Conservation (phyloP, 2,329 filamentous ascomycete genomes). For the Macrophomina pseudophaseolina region DNA sequence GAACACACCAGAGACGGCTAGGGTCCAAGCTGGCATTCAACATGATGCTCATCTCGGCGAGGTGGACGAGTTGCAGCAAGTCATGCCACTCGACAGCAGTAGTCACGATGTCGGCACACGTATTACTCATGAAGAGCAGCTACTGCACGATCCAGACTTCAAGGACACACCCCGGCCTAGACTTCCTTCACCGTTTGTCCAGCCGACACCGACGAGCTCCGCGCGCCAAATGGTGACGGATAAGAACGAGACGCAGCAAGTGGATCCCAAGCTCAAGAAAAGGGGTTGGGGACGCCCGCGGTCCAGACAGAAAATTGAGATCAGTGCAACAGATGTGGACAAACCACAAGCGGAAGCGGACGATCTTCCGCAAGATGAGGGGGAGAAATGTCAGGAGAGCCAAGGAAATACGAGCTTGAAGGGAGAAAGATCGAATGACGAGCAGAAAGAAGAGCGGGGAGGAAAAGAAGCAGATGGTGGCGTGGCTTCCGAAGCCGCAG, state of each 20-base stretch:
- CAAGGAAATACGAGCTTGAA: not conserved
- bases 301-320: slow-evolving; percentile 6
- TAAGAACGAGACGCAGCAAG: slow-evolving; percentile 2
- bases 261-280: slow-evolving; percentile 32
- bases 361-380: not conserved
- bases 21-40: too few species aligned
- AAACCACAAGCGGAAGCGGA: not conserved
- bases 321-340: slow-evolving; percentile 5
- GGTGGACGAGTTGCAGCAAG: not conserved
- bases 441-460: not conserved
- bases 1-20: not conserved
- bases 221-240: not conserved
- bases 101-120: not conserved
- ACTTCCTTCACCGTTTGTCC: slow-evolving; percentile 17
- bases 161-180: slow-evolving; percentile 10
- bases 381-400: slow-evolving; percentile 12
- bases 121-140: not conserved
- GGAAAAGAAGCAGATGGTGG: slow-evolving; percentile 8
- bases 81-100: not conserved
- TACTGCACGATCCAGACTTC: slow-evolving; percentile 36
- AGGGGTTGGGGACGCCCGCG: slow-evolving; percentile 40
- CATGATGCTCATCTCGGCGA: not conserved
- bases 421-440: slow-evolving; percentile 9
- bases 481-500: not conserved
- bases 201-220: slow-evolving; percentile 10